phyloP scores from a whole-genome alignment of 805 yeast genomes.

The Lachancea cidri region DNA sequence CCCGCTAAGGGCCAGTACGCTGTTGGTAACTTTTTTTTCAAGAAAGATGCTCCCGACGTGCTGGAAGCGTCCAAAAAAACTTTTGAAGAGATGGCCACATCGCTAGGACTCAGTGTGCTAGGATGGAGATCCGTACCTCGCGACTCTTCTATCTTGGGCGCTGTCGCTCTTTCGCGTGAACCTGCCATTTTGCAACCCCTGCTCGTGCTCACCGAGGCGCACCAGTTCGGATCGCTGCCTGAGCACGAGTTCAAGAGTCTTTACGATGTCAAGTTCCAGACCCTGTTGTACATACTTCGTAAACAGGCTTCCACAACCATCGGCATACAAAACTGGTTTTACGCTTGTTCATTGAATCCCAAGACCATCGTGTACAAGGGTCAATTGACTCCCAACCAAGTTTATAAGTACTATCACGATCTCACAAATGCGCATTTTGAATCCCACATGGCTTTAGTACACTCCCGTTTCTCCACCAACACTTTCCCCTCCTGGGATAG shows the following conservation, averaged over 20 bases:
- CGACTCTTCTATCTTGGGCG: slow-evolving; percentile 90
- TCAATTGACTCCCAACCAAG: slow-evolving; percentile 94
- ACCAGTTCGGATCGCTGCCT: slow-evolving; percentile 28
- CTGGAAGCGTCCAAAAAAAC: slow-evolving; percentile 65
- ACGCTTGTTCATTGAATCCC: slow-evolving; percentile 86
- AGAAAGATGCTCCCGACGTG: slow-evolving; percentile 66
- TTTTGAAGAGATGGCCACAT: slow-evolving; percentile 73
- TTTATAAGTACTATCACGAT: slow-evolving; percentile 91
- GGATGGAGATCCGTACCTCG: slow-evolving; percentile 96
- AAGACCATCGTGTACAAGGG: slow-evolving; percentile 95
- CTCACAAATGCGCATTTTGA: slow-evolving; percentile 85
- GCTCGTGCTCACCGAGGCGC: slow-evolving; percentile 57
- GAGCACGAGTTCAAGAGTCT: slow-evolving; percentile 50
- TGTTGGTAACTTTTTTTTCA: slow-evolving; percentile 90
- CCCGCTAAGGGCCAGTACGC: slow-evolving; percentile 88
- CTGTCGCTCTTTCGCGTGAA: slow-evolving; percentile 90
- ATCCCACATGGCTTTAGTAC: slow-evolving; percentile 94
- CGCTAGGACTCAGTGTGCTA: slow-evolving; percentile 73
- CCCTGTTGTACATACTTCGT: slow-evolving; percentile 77
- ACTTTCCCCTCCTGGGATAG: slow-evolving; percentile 99
- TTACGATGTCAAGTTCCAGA: slow-evolving; percentile 67
- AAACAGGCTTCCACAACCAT: slow-evolving; percentile 87
- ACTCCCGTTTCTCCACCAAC: slow-evolving; percentile 95
- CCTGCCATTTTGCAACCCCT: slow-evolving; percentile 91
- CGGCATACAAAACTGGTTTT: slow-evolving; percentile 96